Conservation (phyloP, 345 rosid genomes). For the Nephelium lappaceum region DNA sequence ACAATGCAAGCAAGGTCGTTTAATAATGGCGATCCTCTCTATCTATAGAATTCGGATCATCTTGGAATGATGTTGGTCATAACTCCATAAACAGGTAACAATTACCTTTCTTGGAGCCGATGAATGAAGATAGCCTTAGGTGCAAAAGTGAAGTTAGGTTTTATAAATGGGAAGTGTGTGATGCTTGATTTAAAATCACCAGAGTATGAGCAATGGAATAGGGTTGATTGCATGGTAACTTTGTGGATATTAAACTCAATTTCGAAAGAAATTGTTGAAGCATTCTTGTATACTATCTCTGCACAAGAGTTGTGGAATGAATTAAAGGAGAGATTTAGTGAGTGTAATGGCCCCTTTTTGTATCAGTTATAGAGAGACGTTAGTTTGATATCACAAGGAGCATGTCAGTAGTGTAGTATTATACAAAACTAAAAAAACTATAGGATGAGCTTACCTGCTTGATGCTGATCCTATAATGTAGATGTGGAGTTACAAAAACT, state of each 20-base stretch:
- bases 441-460: neutral
- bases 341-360: neutral
- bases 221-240: neutral
- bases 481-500: neutral
- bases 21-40: too few relatives aligned
- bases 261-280: neutral
- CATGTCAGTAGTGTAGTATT: neutral
- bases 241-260: constrained; percentile 5
- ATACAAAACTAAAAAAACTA: neutral
- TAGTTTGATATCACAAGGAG: neutral
- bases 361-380: neutral
- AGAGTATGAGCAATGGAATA: neutral
- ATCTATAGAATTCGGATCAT: too few relatives aligned
- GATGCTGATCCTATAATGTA: neutral
- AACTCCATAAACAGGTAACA: neutral
- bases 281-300: neutral
- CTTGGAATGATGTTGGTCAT: too few relatives aligned
- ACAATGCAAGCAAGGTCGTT: too few relatives aligned
- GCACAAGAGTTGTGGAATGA: neutral
- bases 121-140: neutral
- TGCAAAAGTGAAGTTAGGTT: neutral
- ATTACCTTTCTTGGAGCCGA: neutral
- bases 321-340: neutral
- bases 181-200: neutral
- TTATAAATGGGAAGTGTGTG: neutral